A percentile compares a stretch with the other conserved stretches of the same genome.
Conservation (phyloP, 495 filamentous ascomycete species). For the Talaromyces stipitatus region DNA sequence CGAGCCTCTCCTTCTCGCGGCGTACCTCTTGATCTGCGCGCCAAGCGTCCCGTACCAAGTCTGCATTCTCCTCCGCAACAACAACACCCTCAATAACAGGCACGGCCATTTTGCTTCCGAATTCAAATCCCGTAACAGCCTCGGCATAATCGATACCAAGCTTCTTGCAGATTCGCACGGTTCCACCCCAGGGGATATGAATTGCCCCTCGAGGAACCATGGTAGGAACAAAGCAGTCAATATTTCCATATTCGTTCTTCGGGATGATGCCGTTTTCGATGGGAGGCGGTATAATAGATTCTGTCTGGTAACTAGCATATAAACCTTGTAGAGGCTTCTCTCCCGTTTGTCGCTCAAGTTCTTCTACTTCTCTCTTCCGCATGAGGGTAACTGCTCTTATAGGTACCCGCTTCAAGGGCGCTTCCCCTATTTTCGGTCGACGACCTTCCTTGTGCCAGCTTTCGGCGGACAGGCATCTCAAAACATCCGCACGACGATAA, state of each 20-base stretch:
- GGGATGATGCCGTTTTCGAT: constrained; percentile 79
- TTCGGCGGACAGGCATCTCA: constrained; percentile 81
- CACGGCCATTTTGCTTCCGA: constrained; percentile 85
- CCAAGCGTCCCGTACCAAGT: constrained; percentile 71
- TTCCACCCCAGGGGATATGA: constrained; percentile 73
- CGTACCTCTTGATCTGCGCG: constrained; percentile 73
- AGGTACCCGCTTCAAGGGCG: constrained; percentile 78
- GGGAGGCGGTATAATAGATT: constrained; percentile 79
- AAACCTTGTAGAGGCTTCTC: constrained; percentile 80
- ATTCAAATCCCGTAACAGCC: constrained; percentile 94
- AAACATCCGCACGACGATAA: constrained; percentile 70
- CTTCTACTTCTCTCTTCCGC: constrained; percentile 83
- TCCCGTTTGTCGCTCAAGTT: constrained; percentile 68
- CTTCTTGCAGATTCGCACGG: constrained; percentile 70
- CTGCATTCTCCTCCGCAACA: constrained; percentile 70
- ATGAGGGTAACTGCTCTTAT: constrained; percentile 85
- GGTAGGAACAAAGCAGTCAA: constrained; percentile 86
- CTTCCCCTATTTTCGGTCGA: constrained; percentile 56
- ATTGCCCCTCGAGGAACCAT: constrained; percentile 85
- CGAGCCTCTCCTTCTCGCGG: constrained; percentile 70
- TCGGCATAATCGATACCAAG: constrained; percentile 87
- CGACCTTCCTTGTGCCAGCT: constrained; percentile 98
- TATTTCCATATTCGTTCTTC: constrained; percentile 93
- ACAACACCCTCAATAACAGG: constrained; percentile 89
- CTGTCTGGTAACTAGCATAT: constrained; percentile 79